These are phyloP conservation scores for Penicillium nordicum DNA, from an alignment of 2,329 filamentous ascomycete genomes.

Conservation along the genomic window DNA sequence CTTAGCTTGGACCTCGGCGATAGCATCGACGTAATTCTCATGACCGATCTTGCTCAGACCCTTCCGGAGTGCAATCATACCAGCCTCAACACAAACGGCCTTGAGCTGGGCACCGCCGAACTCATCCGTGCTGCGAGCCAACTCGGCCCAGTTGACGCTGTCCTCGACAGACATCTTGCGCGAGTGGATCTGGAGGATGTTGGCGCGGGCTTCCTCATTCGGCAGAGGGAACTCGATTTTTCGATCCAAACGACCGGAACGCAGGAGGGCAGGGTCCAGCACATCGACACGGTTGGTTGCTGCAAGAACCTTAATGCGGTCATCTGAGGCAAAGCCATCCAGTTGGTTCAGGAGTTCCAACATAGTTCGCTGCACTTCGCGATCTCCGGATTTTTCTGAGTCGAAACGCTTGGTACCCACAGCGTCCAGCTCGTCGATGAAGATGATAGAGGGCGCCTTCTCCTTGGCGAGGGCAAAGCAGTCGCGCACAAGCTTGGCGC, in stretches of 20 bases:
- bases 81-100: slow-evolving; percentile 96
- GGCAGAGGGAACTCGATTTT: slow-evolving; percentile 99
- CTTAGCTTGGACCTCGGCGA: slow-evolving; percentile 82
- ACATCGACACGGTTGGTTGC: slow-evolving; percentile 95
- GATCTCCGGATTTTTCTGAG: slow-evolving; percentile 94
- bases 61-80: slow-evolving; percentile 94
- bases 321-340: slow-evolving; percentile 94
- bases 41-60: slow-evolving; percentile 96
- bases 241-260: slow-evolving; percentile 86
- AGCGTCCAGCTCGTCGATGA: slow-evolving; percentile 97
- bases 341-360: slow-evolving; percentile 97
- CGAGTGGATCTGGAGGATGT: slow-evolving; percentile 96
- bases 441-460: slow-evolving; percentile 98
- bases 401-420: slow-evolving; percentile 99
- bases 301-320: slow-evolving; percentile 92
- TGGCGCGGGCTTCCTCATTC: slow-evolving; percentile 94
- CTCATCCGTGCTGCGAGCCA: slow-evolving; percentile 95
- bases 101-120: slow-evolving; percentile 98
- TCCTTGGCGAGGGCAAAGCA: slow-evolving; percentile 97
- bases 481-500: slow-evolving; percentile 94
- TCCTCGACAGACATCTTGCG: slow-evolving; percentile 97
- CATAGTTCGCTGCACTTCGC: slow-evolving; percentile 98
- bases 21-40: slow-evolving; percentile 98
- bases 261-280: slow-evolving; percentile 83
- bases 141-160: slow-evolving; percentile 89